A percentile compares a stretch with the other conserved stretches of the same genome.
phyloP scores from a whole-genome alignment of 257 asterid species.

The Mentha longifolia region DNA sequence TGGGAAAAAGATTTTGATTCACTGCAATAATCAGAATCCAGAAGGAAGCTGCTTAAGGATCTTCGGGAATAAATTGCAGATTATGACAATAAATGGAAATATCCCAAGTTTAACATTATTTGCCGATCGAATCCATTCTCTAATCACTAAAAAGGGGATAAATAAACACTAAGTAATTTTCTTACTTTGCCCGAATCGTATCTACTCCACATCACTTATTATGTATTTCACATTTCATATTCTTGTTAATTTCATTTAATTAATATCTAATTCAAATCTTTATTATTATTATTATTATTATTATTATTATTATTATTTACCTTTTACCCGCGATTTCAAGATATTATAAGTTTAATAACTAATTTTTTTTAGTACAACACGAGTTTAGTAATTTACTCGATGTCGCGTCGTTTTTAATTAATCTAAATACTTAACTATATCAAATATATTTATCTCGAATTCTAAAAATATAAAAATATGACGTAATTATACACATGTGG shows the following conservation, averaged over 20 bases:
- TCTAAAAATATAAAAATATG: too few relatives aligned
- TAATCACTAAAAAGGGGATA: background rate
- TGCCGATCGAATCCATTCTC: slow-evolving; percentile 12
- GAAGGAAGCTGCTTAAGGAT: slow-evolving; percentile 5
- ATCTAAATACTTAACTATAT: background rate
- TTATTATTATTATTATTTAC: too few relatives aligned
- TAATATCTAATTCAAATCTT: background rate
- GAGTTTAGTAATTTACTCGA: background rate
- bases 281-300: too few relatives aligned
- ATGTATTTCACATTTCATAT: background rate
- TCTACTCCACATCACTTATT: slow-evolving; percentile 5
- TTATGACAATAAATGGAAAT: slow-evolving; percentile 33
- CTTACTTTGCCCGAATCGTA: background rate
- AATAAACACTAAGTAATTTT: slow-evolving; percentile 18
- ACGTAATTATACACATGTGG: too few relatives aligned
- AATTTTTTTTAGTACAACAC: too few relatives aligned
- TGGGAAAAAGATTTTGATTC: slow-evolving; percentile 23
- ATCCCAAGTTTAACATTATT: slow-evolving; percentile 17
- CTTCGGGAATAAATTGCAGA: slow-evolving; percentile 29
- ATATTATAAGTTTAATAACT: too few relatives aligned
- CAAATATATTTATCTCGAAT: too few relatives aligned
- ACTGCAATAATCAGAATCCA: slow-evolving; percentile 18
- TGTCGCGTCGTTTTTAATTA: background rate
- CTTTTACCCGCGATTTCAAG: too few relatives aligned
- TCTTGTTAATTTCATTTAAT: background rate